Conservation (phyloP, 1,284 basidiomycete genomes). For the Salmacisia buchloeana region DNA sequence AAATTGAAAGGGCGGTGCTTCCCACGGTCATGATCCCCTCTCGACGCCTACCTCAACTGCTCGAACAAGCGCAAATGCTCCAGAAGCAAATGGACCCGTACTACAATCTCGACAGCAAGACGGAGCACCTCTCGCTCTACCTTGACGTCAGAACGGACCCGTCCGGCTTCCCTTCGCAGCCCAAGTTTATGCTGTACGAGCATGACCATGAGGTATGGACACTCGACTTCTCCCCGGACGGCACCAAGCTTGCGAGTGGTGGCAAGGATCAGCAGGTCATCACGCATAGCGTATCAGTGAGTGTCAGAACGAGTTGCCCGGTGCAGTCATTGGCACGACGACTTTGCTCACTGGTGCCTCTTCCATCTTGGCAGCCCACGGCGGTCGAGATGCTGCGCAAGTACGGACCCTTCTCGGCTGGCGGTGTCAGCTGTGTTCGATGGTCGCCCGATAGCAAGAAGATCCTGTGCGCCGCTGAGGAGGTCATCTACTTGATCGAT, state of each 20-base stretch:
- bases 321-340: too few relatives aligned
- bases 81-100: constrained; percentile 55
- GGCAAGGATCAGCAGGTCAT: constrained; percentile 81
- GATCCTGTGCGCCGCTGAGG: background rate
- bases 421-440: background rate
- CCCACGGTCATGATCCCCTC: constrained; percentile 87
- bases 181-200: constrained; percentile 63
- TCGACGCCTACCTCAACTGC: constrained; percentile 73
- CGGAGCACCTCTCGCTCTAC: constrained; percentile 69
- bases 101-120: constrained; percentile 40
- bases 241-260: constrained; percentile 74
- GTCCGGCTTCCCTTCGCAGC: constrained; percentile 72
- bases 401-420: background rate
- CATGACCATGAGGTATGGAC: constrained; percentile 95
- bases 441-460: constrained; percentile 39
- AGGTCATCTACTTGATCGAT: constrained; percentile 6
- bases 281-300: constrained; percentile 61
- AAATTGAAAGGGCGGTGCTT: constrained; percentile 74
- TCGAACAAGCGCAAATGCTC: constrained; percentile 76
- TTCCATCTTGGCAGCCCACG: background rate
- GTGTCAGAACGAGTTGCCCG: constrained; percentile 43
- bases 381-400: background rate
- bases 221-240: constrained; percentile 87
- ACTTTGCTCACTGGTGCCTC: too few relatives aligned
- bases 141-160: constrained; percentile 76